Evolutionary conservation across 2,329 filamentous ascomycete species (phyloP), one percentile per base, ranked within the genome.

Genomic region (Penicillium brevicompactum): DNA sequence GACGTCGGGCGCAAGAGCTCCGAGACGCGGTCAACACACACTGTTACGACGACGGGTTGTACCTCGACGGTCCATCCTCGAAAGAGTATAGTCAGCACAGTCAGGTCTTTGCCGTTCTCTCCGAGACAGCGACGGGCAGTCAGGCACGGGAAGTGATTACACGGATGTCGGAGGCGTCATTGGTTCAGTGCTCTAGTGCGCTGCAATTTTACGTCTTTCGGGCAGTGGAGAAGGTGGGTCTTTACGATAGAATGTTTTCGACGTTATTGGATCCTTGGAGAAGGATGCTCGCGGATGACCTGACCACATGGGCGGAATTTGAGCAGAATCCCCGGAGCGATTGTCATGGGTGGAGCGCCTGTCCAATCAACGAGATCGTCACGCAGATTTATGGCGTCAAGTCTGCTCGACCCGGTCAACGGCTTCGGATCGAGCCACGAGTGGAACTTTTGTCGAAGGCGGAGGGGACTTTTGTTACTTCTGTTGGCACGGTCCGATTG

Each of bases 281-380:
- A 46, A 56, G 49, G 37, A 66, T 66, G 64, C 58, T 67, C 30
- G 51, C 40, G 13, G 52, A 63, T 30, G 58, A 66, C n/a, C 40
- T 67, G 16, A 67, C 63, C 5, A 66, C 64, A 7, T 67, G 64
- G 64, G 61, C 61, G n/a, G 64, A 67, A 45, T 63, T 58, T 22
- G 63, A 59, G 27, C 49, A 58, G 16, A 65, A 60, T 54, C 53
- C 59, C 34, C 63, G 64, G 14, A 65, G 61, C 42, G 64, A 67
- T 37, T 67, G 64, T 11, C 64, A 67, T 27, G 64, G 58, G 4
- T 67, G 64, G 64, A 66, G 64, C 37, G 61, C 63, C 1, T 51
- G 52, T 5, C 64, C 64, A 1, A 41, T 67, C 14, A 57, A 62
- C 49, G 64, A 67, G 31, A 62, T 66, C 7, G 56, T 61, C 4